Conservation (phyloP, 1,284 basidiomycete species). For the Flammula alnicola region DNA sequence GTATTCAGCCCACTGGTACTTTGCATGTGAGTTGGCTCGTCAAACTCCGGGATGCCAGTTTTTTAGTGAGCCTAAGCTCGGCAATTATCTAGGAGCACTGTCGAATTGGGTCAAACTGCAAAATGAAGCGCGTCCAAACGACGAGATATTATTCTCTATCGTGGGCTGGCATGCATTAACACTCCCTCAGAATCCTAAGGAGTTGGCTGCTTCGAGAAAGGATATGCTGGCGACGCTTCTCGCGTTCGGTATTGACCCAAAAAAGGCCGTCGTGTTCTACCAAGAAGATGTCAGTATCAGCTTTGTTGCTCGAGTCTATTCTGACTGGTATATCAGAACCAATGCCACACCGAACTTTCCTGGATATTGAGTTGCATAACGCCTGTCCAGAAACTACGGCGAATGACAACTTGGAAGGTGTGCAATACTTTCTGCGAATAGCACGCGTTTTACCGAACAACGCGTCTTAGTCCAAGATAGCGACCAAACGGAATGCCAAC, state of each 20-base stretch:
- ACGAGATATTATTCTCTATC: slow-evolving; percentile 82
- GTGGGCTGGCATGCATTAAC: slow-evolving; percentile 94
- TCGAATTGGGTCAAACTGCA: slow-evolving; percentile 89
- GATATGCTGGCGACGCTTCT: slow-evolving; percentile 87
- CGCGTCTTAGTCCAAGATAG: slow-evolving; percentile 68
- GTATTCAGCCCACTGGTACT: slow-evolving; percentile 85
- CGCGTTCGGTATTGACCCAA: slow-evolving; percentile 85
- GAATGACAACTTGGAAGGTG: slow-evolving; percentile 98
- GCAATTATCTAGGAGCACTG: slow-evolving; percentile 92
- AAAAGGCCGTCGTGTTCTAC: slow-evolving; percentile 80
- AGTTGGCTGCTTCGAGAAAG: slow-evolving; percentile 64
- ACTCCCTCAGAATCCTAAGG: slow-evolving; percentile 80
- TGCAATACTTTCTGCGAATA: slow-evolving; percentile 17
- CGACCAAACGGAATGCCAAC: slow-evolving; percentile 73
- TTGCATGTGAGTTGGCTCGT: slow-evolving; percentile 67
- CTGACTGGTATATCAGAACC: slow-evolving; percentile 56
- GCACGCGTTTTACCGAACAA: background rate
- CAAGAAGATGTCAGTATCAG: slow-evolving; percentile 78
- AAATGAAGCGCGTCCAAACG: slow-evolving; percentile 56
- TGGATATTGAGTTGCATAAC: slow-evolving; percentile 92
- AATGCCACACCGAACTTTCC: slow-evolving; percentile 85
- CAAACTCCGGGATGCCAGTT: slow-evolving; percentile 13
- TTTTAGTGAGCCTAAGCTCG: slow-evolving; percentile 60
- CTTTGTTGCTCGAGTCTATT: background rate
- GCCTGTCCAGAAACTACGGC: slow-evolving; percentile 78